Conservation (phyloP, 768 basidiomycete species). For the Chiua virens region DNA sequence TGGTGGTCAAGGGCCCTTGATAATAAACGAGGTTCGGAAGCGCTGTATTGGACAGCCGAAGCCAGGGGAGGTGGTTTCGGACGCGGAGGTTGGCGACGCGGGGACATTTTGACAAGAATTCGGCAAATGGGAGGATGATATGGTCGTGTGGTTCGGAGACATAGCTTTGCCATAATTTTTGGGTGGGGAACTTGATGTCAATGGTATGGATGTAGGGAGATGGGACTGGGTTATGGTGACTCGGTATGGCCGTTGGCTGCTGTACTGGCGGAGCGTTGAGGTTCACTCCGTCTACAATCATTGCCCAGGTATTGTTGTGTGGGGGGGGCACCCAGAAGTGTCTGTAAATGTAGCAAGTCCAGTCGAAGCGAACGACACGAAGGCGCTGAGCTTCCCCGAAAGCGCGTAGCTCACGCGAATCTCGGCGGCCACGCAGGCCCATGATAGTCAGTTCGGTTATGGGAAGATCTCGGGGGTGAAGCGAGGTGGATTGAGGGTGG, state of each 20-base stretch:
- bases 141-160: constrained; percentile 28
- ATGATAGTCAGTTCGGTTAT: constrained; percentile 44
- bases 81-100: constrained; percentile 19
- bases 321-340: constrained; percentile 18
- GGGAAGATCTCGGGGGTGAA: constrained; percentile 37
- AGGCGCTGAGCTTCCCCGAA: constrained; percentile 39
- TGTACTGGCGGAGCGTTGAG: too few relatives aligned
- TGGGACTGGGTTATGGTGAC: constrained; percentile 11
- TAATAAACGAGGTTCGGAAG: constrained; percentile 20
- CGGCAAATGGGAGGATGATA: constrained; percentile 25
- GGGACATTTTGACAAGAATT: constrained; percentile 27
- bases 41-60: constrained; percentile 16
- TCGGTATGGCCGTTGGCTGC: constrained; percentile 3
- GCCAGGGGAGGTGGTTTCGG: constrained; percentile 29
- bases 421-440: constrained; percentile 33
- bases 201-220: constrained; percentile 28
- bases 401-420: constrained; percentile 25
- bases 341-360: constrained; percentile 40
- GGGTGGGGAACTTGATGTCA: constrained; percentile 31
- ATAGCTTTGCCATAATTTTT: constrained; percentile 30
- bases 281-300: too few relatives aligned
- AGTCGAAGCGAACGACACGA: constrained; percentile 44
- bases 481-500: constrained; percentile 13
- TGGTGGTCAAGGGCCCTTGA: constrained; percentile 29
- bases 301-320: too few relatives aligned